phyloP scores from a whole-genome alignment of 2,329 filamentous ascomycete species.

The Cordyceps cicadae region DNA sequence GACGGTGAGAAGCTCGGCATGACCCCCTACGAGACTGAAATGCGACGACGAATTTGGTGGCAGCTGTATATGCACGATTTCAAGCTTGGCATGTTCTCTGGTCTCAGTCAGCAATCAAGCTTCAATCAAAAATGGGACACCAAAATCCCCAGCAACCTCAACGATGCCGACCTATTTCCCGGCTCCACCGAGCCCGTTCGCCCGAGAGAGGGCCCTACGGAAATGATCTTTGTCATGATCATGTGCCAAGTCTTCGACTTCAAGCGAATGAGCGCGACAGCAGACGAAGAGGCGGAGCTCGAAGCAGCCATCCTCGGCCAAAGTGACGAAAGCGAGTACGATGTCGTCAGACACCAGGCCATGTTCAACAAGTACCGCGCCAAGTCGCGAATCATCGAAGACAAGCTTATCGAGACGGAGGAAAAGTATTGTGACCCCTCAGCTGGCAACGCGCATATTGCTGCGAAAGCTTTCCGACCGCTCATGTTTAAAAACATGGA shows the following conservation, averaged over 20 bases:
- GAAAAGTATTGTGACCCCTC: slow-evolving; percentile 41
- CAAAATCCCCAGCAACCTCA: slow-evolving; percentile 47
- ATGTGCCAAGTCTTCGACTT: slow-evolving; percentile 42
- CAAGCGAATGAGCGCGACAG: slow-evolving; percentile 23
- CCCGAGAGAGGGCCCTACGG: slow-evolving; percentile 48
- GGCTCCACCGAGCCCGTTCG: slow-evolving; percentile 42
- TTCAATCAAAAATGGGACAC: slow-evolving; percentile 48
- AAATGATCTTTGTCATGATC: slow-evolving; percentile 51
- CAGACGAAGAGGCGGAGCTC: slow-evolving; percentile 34
- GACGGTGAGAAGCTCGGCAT: slow-evolving; percentile 50
- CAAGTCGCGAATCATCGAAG: slow-evolving; percentile 35
- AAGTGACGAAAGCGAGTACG: slow-evolving; percentile 24
- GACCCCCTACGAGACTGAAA: slow-evolving; percentile 56
- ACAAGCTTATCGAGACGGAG: slow-evolving; percentile 37
- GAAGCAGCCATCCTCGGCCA: slow-evolving; percentile 42
- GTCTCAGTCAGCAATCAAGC: slow-evolving; percentile 39
- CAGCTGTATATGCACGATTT: slow-evolving; percentile 51
- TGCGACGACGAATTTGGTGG: slow-evolving; percentile 62
- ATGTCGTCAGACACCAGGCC: slow-evolving; percentile 21
- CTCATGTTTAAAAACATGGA: slow-evolving; percentile 42
- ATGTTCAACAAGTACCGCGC: slow-evolving; percentile 34
- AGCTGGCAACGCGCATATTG: slow-evolving; percentile 44
- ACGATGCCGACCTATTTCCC: slow-evolving; percentile 50
- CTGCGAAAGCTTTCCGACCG: slow-evolving; percentile 39
- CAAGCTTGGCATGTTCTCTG: slow-evolving; percentile 49